Conservation (phyloP, 106 monocot species). For the Gastrodia elata region DNA sequence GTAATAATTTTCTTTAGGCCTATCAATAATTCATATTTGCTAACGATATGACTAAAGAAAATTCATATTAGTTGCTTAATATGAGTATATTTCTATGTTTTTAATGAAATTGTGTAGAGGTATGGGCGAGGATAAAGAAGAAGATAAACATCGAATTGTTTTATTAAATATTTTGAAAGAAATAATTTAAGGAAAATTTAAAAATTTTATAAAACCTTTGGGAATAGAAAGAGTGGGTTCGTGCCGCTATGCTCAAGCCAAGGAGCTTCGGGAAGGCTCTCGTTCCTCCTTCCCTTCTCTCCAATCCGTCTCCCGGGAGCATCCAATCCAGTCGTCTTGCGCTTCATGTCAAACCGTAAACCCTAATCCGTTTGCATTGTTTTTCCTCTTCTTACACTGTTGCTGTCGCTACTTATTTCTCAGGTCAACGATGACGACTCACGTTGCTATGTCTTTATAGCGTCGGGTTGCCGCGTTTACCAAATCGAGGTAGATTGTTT, state of each 20-base stretch:
- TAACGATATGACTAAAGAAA: no score
- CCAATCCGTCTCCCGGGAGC: conserved; percentile 52
- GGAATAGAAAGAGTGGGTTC: no score
- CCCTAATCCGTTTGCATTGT: conserved; percentile 3
- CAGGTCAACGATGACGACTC: conserved; percentile 43
- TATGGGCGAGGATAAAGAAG: no score
- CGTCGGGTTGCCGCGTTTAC: conserved; percentile 73
- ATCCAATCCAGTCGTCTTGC: conserved; percentile 80
- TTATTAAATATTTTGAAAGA: no score
- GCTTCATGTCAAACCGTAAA: conserved; percentile 31
- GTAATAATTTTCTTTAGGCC: no score
- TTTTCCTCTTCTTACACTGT: background rate
- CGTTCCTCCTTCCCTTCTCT: conserved; percentile 42
- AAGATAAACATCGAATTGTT: no score
- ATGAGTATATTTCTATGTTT: no score
- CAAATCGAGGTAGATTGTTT: conserved; percentile 37
- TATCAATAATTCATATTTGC: no score
- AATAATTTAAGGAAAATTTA: no score
- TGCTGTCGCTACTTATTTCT: background rate
- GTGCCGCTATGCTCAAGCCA: conserved; percentile 39
- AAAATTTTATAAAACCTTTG: no score
- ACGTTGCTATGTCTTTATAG: conserved; percentile 57
- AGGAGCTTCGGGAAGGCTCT: conserved; percentile 56
- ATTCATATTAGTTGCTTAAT: no score
- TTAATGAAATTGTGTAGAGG: no score